phyloP scores from a whole-genome alignment of 1,284 basidiomycete species.

The Lentinula novae-zelandiae region DNA sequence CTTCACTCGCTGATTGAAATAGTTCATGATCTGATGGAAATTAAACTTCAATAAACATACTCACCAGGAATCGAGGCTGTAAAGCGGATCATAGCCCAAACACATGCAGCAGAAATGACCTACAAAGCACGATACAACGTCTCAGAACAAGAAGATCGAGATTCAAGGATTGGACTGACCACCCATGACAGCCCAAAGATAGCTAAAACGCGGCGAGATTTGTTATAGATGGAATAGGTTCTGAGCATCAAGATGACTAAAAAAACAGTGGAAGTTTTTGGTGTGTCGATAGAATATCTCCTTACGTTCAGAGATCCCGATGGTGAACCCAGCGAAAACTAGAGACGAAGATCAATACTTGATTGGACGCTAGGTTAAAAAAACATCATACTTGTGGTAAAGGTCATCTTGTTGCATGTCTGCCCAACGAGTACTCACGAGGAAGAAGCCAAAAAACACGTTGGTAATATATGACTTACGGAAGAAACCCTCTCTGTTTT shows the following conservation, averaged over 20 bases:
- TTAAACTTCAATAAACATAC: not conserved
- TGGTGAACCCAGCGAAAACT: slow-evolving; percentile 10
- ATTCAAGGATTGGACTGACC: slow-evolving; percentile 8
- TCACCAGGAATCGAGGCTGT: not conserved
- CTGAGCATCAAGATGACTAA: slow-evolving; percentile 20
- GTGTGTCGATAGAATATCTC: not conserved
- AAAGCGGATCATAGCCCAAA: not conserved
- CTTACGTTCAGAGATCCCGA: slow-evolving; percentile 16
- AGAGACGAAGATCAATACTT: not conserved
- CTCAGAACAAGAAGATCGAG: too few species aligned
- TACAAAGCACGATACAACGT: not conserved
- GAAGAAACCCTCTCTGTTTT: not conserved
- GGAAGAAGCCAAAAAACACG: too few species aligned
- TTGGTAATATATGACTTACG: not conserved
- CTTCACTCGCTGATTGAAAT: too few species aligned
- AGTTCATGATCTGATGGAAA: not conserved
- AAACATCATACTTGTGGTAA: not conserved
- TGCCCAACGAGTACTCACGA: not conserved
- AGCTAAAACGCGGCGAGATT: slow-evolving; percentile 15
- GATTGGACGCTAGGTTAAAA: too few species aligned
- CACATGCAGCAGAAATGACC: not conserved
- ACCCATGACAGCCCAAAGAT: slow-evolving; percentile 18
- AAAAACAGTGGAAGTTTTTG: not conserved
- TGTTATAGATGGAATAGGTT: slow-evolving; percentile 19
- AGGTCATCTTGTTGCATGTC: not conserved